Base-by-base conservation (phyloP, 495 filamentous ascomycete genomes). In the Cercophora newfieldiana region DNA sequence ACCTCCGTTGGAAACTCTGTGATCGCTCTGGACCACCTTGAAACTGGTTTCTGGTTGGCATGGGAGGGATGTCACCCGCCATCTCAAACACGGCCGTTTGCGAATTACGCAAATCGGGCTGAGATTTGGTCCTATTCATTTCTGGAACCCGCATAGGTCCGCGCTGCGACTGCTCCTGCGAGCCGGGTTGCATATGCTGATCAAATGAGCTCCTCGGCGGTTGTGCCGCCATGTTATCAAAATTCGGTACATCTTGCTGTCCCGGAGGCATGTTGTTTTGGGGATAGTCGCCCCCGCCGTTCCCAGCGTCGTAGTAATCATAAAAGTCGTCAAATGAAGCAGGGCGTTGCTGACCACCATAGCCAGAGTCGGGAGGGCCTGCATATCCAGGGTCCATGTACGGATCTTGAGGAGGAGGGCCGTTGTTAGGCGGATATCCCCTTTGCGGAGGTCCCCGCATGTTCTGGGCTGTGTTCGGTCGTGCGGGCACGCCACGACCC, bases 51-150 rank as follows among this genome's bases (percentile, higher is more conserved):
- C 47, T 76, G 16, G 74, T 75, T 25, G 82, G 83, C 31, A 85
- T 71, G 49, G 82, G 74, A 3, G 84, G 85, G n/a, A 82, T 79
- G 67, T 89, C 87, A 24, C 80, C 82, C 2, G 85, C 86, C 80
- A 93, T 87, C 67, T 90, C 90, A 69, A 92, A 94, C 19, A 92
- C 72, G 71, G 85, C 81, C 72, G 83, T 75, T 80, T 90, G 83
- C 6, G 83, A 83, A 65, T 80, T 82, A 31, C 87, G 85, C 56
- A 89, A 69, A 68, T 92, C 85, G 16, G 89, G 89, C 67, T 93
- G 90, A 30, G 90, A 91, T 69, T 85, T 84, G 19, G 86, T 83
- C 59, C 82, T 85, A 22, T 82, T 81, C 59, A 82, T 66, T 57
- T 81, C 81, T 51, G 76, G 75, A 22, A 79, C 68, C 57, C 79